Base-by-base conservation (phyloP, 768 basidiomycete species). In the Dentipellis fragilis region DNA sequence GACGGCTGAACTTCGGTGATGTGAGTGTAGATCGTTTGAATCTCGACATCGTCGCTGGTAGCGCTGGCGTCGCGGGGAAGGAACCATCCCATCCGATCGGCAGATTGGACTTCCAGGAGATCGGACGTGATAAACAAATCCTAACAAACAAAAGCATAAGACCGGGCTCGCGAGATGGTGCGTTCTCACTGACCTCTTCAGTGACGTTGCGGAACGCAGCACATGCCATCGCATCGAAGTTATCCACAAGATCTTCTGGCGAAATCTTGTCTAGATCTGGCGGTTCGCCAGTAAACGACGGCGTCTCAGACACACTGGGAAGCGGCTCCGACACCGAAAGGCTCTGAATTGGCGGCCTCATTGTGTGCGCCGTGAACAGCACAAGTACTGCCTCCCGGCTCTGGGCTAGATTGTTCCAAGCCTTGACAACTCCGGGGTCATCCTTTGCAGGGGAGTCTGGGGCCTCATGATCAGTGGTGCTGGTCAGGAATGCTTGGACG, bases 51-150 rank as follows among this genome's bases (percentile, higher is more conserved):
- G 49, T 93, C 90, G 10, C 80, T 77, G 49, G 72, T 67, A 0
- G 74, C 69, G 14, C 68, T 69, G 0, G 73, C 65, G n/a, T 91
- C 89, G 53, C 80, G 74, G 35, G 71, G 59, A 3, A 75, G 71
- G 68, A 90, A 87, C 89, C 90, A 93, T 2, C 87, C 90, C 2
- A 80, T 84, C 35, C 83, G 80, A 65, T 93, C 90, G 14, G 81
- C 79, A 1, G 80, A 83, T 67, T 93, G 90, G 0, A 89, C 80
- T 67, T 93, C 90, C 10, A 93, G 75, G 16, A 91, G 69, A 66
- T 93, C 90, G 4, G 83, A 80, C 7, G 86, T 83, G 45, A 84
- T 73, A 62, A 89, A 85, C 38, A 93, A 72, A 68, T 92, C 89
- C 87, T 91, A 58, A 46, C 36, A 36, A 51, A 45, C 7, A 45